Percentiles rank a stretch among this genome's conserved stretches.
phyloP scores from a whole-genome alignment of 495 filamentous ascomycete genomes.

The Xylaria grammica region DNA sequence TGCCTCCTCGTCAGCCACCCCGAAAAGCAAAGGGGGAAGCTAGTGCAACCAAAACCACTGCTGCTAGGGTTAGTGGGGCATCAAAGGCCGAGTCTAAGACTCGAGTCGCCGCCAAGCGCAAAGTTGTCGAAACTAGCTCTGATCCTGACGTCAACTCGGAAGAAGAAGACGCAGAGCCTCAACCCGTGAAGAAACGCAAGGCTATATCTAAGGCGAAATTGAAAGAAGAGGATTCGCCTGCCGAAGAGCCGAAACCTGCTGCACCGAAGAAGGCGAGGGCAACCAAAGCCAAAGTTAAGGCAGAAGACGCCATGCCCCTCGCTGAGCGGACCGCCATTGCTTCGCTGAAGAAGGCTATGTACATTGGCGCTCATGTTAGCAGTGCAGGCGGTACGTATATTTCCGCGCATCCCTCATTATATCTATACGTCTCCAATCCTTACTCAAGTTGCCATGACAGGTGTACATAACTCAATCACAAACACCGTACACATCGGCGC shows the following conservation, averaged over 20 bases:
- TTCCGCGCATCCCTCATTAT: conserved; percentile 13
- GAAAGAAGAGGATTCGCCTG: conserved; percentile 30
- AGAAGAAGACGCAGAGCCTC: conserved; percentile 17
- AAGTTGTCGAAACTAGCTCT: conserved; percentile 17
- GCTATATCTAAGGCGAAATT: conserved; percentile 31
- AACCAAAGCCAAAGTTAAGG: conserved; percentile 48
- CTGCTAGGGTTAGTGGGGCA: conserved; percentile 13
- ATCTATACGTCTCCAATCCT: neutral
- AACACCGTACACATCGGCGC: conserved; percentile 84
- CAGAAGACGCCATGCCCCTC: conserved; percentile 66
- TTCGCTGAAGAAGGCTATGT: conserved; percentile 69
- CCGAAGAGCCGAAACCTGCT: conserved; percentile 36
- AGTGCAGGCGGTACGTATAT: conserved; percentile 72
- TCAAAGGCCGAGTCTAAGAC: conserved; percentile 23
- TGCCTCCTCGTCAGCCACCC: conserved; percentile 32
- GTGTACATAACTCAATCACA: conserved; percentile 84
- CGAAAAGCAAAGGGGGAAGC: conserved; percentile 26
- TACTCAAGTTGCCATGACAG: conserved; percentile 30
- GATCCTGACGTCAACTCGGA: conserved; percentile 11
- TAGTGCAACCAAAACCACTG: conserved; percentile 3
- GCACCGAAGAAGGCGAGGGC: conserved; percentile 45
- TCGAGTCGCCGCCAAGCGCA: conserved; percentile 29
- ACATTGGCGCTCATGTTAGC: conserved; percentile 91
- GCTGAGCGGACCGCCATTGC: conserved; percentile 66
- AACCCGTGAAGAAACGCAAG: conserved; percentile 44